Conservation (phyloP, 768 basidiomycete species). For the Hygrophorus russula region DNA sequence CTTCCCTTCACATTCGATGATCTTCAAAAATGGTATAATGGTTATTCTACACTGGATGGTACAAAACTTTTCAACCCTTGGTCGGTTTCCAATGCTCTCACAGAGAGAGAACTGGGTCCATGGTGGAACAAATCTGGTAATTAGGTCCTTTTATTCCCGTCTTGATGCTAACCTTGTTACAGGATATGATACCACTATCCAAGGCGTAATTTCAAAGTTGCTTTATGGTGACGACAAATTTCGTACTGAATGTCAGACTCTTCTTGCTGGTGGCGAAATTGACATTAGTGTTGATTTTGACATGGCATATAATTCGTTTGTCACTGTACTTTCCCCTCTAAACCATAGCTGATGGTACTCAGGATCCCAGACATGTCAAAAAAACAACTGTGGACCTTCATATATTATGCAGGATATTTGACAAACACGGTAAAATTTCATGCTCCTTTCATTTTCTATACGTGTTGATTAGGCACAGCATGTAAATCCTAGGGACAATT, state of each 20-base stretch:
- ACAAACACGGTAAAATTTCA: too few relatives aligned
- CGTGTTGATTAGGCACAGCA: neutral
- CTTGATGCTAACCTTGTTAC: neutral
- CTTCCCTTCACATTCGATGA: neutral
- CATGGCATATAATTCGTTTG: slow-evolving; percentile 1
- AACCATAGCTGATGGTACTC: neutral
- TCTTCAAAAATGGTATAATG: slow-evolving; percentile 1
- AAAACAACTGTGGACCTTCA: neutral
- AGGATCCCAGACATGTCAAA: neutral
- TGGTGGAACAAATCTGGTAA: neutral
- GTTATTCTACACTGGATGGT: neutral
- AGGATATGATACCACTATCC: slow-evolving; percentile 3
- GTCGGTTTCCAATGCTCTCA: neutral
- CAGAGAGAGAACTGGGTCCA: neutral
- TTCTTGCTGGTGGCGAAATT: neutral
- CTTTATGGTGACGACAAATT: neutral
- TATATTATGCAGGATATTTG: slow-evolving; percentile 4
- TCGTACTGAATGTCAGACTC: neutral
- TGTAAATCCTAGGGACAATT: neutral
- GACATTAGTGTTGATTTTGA: neutral
- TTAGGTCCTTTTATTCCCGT: neutral
- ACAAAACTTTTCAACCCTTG: neutral
- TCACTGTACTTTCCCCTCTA: neutral
- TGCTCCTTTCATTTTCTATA: neutral
- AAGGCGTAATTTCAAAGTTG: neutral